Base-by-base conservation (phyloP, 441 rosid genomes). In the Daphne laureola region DNA sequence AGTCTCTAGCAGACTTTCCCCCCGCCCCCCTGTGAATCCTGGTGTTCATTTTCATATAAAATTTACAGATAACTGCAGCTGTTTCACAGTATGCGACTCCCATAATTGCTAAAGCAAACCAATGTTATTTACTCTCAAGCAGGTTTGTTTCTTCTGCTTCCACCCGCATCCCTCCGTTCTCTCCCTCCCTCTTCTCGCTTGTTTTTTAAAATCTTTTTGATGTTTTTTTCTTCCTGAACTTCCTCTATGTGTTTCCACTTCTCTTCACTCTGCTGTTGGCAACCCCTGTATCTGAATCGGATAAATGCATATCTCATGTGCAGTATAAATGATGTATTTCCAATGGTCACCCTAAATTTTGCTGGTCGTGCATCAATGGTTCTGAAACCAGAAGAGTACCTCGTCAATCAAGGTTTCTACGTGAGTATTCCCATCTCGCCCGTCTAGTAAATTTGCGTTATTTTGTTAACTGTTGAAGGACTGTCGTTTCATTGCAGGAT, bases 331-430 rank as follows among this genome's bases (percentile, higher is more conserved):
- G 73, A 79, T 12, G 66, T 76, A 60, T 84, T 84, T 68, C 92
- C 92, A 65, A 16, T 46, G 4, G 79, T 79, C 41, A 78, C 73
- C 74, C 70, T 84, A 49, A 84, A 79, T 65, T 84, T 84, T 69
- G 82, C 68, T 49, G 86, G 77, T 46, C 80, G 86, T 59, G 88
- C 86, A 41, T 68, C 88, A 12, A 76, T 84, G 86, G 66, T 60
- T 23, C 63, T 84, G 63, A 76, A 77, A 54, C 86, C 92, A 16
- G 82, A 81, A 51, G 86, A 81, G 51, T 84, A 81, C 71, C 82
- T 84, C 57, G 58, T 71, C 43, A 81, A 68, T 65, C 27, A 55
- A 0, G 96, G 92, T 67, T 77, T 79, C 71, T 68, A 70, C 53
- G 98, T 89, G 75, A 80, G 90, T 61, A 67, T 50, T 62, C 68